Conservation (phyloP, 108 stramenopile species). For the Fistulifera solaris region DNA sequence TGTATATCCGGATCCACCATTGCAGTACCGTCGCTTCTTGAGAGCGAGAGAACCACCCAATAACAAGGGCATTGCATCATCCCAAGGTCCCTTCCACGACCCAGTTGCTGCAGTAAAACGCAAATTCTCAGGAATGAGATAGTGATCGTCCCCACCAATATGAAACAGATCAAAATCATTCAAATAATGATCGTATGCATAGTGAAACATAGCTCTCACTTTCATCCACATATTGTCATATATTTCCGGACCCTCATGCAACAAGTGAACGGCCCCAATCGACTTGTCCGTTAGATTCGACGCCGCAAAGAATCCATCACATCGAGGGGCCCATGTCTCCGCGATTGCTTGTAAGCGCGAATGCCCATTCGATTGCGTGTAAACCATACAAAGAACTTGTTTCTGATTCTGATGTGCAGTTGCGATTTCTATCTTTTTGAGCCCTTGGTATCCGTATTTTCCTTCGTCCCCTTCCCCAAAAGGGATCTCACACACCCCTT, state of each 20-base stretch:
- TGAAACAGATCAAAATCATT: conserved; percentile 87
- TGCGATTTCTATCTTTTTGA: conserved; percentile 77
- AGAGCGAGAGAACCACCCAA: conserved; percentile 46
- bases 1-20: conserved; percentile 85
- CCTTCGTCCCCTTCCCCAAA: conserved; percentile 33
- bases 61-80: neutral
- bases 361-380: conserved; percentile 53
- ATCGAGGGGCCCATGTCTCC: conserved; percentile 52
- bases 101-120: conserved; percentile 50
- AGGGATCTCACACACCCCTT: conserved; percentile 32
- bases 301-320: conserved; percentile 74
- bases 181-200: conserved; percentile 72
- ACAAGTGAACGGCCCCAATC: conserved; percentile 30
- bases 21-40: conserved; percentile 60
- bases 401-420: conserved; percentile 39
- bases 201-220: conserved; percentile 63
- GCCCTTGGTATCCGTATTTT: conserved; percentile 20
- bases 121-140: conserved; percentile 82
- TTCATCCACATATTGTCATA: conserved; percentile 36
- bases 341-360: conserved; percentile 14
- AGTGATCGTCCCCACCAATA: conserved; percentile 90
- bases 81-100: conserved; percentile 19
- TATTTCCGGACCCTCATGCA: conserved; percentile 35
- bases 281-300: conserved; percentile 37
- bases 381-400: conserved; percentile 59